Base-by-base conservation (phyloP, 495 filamentous ascomycete genomes). In the Lasiosphaeria miniovina region DNA sequence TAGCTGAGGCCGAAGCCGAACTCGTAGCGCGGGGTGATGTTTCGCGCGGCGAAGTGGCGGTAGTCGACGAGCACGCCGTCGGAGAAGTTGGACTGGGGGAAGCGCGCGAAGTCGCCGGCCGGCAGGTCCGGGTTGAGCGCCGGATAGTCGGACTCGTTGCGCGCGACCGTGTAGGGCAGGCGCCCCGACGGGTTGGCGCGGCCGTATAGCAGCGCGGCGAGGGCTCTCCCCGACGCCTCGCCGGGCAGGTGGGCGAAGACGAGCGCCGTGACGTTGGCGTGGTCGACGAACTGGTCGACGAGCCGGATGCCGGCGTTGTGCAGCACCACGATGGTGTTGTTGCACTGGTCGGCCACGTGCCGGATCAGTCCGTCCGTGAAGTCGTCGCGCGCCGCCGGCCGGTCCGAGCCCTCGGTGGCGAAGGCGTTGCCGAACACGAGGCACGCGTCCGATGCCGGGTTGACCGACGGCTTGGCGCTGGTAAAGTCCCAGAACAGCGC, bases 1-100 rank as follows among this genome's bases (percentile, higher is more conserved):
- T 89, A 90, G 15, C 82, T 84, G 2, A 90, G 74, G 1, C 89
- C 89, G 55, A 83, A 90, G 11, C 88, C 89, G 62, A 91, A 91
- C 62, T 87, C 85, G 61, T 82, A 91, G 6, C 85, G 77, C 1
- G 87, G 86, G 1, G 74, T 78, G 62, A 89, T 82, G 59, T 87
- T 84, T 54, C 81, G 66, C 41, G 75, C 76, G 61, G 89, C 85
- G 56, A 90, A 89, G 56, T 83, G 78, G 24, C 85, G 80, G 60
- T 90, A 90, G 65, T 88, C 88, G 52, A 90, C 76, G 43, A 82
- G 83, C 0, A 88, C 71, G 6, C 84, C 84, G 64, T 90, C 86
- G n/a, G 71, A 69, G 64, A 88, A 90, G 53, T 86, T 73, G n/a
- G 77, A 76, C 64, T 88, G 85, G 11, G 83, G 84, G 58, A 84